Percentiles rank a stretch among this genome's conserved stretches.
Conservation (phyloP, 78 protist genomes). For the Diacronema lutheri region DNA sequence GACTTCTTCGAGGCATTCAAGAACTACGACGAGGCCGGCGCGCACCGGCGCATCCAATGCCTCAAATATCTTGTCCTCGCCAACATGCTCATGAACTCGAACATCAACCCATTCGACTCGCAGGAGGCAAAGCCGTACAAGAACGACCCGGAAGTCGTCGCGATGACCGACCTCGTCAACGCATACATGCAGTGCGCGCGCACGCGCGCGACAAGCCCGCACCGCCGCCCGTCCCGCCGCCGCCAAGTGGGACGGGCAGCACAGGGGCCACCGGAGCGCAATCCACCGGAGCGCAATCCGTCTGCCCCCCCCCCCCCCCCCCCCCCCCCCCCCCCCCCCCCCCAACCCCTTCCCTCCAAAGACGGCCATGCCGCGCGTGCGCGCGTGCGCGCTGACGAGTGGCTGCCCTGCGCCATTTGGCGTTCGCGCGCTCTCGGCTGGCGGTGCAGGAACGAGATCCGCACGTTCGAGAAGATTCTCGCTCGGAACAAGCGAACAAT, state of each 20-base stretch:
- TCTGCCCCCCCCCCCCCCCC: no score
- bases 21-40: constrained; percentile 91
- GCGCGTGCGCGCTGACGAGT: no score
- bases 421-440: no score
- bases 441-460: constrained; percentile 60
- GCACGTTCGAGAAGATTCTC: not conserved
- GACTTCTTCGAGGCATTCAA: constrained; percentile 98
- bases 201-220: no score
- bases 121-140: constrained; percentile 91
- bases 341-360: no score
- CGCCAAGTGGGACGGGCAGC: no score
- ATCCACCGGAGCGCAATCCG: no score
- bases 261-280: no score
- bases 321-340: no score
- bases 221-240: no score
- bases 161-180: constrained; percentile 82
- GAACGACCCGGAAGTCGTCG: constrained; percentile 88
- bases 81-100: constrained; percentile 78
- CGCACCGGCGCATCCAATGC: constrained; percentile 79
- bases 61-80: constrained; percentile 83
- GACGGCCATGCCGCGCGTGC: no score
- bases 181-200: not conserved
- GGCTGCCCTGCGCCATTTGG: no score
- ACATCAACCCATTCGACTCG: constrained; percentile 90
- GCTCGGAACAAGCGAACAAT: constrained; percentile 17